Percentiles rank a stretch among this genome's conserved stretches.
These are phyloP conservation scores for Neodidymelliopsis sp. DNA, from an alignment of 2,329 filamentous ascomycete genomes.

Conservation along the genomic window DNA sequence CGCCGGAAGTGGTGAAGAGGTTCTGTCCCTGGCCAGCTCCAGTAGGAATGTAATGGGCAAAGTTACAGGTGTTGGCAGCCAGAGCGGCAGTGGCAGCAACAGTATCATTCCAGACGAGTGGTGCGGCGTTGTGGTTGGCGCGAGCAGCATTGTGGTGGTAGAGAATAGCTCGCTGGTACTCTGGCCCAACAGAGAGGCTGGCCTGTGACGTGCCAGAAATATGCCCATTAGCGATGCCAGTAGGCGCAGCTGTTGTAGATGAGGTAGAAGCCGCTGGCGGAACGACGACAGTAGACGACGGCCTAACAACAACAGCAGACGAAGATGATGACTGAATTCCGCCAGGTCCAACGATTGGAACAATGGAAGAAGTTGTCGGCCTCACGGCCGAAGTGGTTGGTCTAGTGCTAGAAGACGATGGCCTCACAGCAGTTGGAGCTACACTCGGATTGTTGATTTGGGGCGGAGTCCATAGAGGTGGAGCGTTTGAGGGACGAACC, in stretches of 20 bases:
- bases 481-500: constrained; percentile 1
- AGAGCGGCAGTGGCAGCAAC: constrained; percentile 61
- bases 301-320: background rate
- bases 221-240: constrained; percentile 17
- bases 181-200: constrained; percentile 30
- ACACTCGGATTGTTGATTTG: background rate
- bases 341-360: background rate
- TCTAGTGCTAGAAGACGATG: background rate
- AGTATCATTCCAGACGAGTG: constrained; percentile 74
- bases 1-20: constrained; percentile 73
- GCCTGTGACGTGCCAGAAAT: constrained; percentile 35
- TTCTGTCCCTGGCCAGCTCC: constrained; percentile 82
- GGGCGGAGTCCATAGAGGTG: constrained; percentile 7
- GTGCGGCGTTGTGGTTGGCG: constrained; percentile 75
- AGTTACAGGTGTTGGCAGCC: constrained; percentile 78
- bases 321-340: background rate
- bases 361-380: no score
- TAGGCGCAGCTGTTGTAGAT: background rate
- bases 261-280: background rate
- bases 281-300: background rate
- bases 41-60: constrained; percentile 63
- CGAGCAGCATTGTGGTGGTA: constrained; percentile 89
- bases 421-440: background rate
- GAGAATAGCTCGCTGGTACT: constrained; percentile 52
- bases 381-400: no score